phyloP scores from a whole-genome alignment of 73 alveolate species.

The Paramecium primaurelia region DNA sequence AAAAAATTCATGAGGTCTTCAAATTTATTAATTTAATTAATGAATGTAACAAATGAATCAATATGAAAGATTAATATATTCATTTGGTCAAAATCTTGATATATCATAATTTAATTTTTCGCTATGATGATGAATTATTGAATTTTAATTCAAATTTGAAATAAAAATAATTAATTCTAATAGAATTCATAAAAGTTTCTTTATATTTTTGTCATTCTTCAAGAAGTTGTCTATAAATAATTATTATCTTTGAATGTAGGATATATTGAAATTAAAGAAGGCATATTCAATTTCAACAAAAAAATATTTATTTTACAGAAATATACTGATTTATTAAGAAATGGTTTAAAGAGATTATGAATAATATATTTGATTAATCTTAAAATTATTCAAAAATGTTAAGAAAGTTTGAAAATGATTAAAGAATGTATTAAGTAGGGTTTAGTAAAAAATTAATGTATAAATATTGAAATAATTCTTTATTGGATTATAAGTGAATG shows the following conservation, averaged over 20 bases:
- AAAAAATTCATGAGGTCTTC: no score
- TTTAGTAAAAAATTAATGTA: neutral
- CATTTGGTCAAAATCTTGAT: no score
- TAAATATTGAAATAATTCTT: neutral
- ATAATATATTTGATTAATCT: neutral
- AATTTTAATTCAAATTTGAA: neutral
- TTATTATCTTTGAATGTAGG: neutral
- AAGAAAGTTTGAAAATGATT: neutral
- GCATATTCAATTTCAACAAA: neutral
- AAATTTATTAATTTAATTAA: no score
- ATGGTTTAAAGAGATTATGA: neutral
- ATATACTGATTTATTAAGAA: neutral
- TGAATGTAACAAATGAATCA: no score
- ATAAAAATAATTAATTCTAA: neutral
- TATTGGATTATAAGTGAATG: neutral
- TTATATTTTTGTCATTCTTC: no score
- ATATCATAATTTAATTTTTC: no score
- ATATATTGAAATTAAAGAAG: neutral
- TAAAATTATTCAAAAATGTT: neutral
- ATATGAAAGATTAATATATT: no score
- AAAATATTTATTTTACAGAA: neutral
- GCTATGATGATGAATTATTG: no score
- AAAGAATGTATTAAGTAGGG: neutral
- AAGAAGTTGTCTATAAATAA: neutral
- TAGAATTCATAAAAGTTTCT: no score